A percentile compares a stretch with the other conserved stretches of the same genome.
Evolutionary conservation across 1,139 yeast genomes (phyloP).

Genomic region (Yamadazyma kanchanaburiensis): DNA sequence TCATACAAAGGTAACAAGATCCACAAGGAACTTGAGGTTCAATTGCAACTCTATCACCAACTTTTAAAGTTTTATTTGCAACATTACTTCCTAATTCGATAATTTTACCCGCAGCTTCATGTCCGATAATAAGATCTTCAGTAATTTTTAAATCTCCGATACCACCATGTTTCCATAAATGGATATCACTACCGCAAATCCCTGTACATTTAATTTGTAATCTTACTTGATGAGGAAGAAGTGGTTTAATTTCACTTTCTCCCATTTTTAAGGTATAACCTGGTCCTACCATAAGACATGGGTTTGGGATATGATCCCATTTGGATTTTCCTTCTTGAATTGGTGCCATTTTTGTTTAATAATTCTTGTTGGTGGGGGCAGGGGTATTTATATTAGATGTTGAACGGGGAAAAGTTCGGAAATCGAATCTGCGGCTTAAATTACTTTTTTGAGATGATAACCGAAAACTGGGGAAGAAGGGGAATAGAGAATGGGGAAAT

Average conservation of each 20-base stretch:
- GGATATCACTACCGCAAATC: conserved; percentile 35
- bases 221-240: conserved; percentile 59
- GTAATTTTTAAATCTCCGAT: conserved; percentile 25
- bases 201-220: conserved; percentile 47
- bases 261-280: conserved; percentile 12
- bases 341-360: too few relatives aligned
- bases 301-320: conserved; percentile 17
- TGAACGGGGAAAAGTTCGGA: conserved; percentile 6
- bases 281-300: conserved; percentile 16
- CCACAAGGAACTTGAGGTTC: conserved; percentile 72
- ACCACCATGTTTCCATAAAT: conserved; percentile 29
- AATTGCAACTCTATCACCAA: conserved; percentile 28
- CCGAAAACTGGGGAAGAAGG: too few relatives aligned
- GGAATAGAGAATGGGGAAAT: too few relatives aligned
- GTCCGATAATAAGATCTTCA: conserved; percentile 28
- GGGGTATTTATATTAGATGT: conserved; percentile 2
- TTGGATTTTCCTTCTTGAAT: conserved; percentile 13
- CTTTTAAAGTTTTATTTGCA: conserved; percentile 17
- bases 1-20: conserved; percentile 61
- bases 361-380: too few relatives aligned
- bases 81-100: conserved; percentile 27
- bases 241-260: conserved; percentile 13
- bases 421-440: too few relatives aligned
- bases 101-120: conserved; percentile 31
- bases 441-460: too few relatives aligned